These are phyloP conservation scores for Cucumis hystrix DNA, from an alignment of 306 rosid genomes.

Conservation along the genomic window DNA sequence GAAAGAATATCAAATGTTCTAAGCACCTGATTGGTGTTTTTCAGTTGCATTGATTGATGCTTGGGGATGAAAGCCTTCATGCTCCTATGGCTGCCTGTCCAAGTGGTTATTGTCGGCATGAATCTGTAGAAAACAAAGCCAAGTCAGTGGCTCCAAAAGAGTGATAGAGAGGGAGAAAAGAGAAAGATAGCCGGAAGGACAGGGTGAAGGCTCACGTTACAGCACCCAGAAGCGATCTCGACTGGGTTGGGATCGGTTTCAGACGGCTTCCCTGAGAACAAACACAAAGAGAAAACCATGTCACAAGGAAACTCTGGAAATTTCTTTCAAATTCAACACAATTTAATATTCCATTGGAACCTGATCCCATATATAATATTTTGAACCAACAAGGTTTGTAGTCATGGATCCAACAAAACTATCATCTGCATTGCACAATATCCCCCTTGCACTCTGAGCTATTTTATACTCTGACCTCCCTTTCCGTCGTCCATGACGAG, in stretches of 20 bases:
- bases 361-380: conserved; percentile 77
- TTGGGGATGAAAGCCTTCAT: conserved; percentile 63
- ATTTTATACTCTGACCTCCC: conserved; percentile 51
- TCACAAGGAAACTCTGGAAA: not conserved
- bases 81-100: conserved; percentile 76
- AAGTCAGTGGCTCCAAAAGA: not conserved
- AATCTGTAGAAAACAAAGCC: conserved; percentile 31
- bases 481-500: conserved; percentile 41
- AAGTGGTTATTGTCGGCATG: conserved; percentile 57
- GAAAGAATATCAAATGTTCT: not conserved
- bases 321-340: not conserved
- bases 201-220: conserved; percentile 33
- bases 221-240: conserved; percentile 53
- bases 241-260: conserved; percentile 20
- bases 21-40: conserved; percentile 56
- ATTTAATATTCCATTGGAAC: conserved; percentile 13
- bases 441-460: conserved; percentile 56
- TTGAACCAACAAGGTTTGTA: conserved; percentile 79
- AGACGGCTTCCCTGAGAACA: conserved; percentile 29
- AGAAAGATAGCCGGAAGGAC: not conserved
- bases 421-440: conserved; percentile 40
- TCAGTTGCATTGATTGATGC: conserved; percentile 65
- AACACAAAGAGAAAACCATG: not conserved
- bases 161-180: not conserved
- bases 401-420: conserved; percentile 58